These are phyloP conservation scores for Pseudopediastrum boryanum DNA, from an alignment of 139 green algal genomes.

Conservation along the genomic window DNA sequence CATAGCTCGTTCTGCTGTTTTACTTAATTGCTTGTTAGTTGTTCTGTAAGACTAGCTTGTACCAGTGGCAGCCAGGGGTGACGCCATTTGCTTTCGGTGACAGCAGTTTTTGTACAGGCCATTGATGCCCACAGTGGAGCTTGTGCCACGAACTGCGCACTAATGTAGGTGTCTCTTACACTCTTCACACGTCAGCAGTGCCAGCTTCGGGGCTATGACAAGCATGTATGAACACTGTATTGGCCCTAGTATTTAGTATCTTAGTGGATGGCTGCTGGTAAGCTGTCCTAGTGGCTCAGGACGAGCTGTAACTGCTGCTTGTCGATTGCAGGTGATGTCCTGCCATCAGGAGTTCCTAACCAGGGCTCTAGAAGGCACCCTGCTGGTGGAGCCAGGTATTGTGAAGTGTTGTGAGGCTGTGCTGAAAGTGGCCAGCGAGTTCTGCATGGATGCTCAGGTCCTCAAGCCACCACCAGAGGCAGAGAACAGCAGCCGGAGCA, in stretches of 20 bases:
- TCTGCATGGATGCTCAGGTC: no score
- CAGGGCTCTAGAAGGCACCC: slow-evolving; percentile 58
- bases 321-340: slow-evolving; percentile 56
- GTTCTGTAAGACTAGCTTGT: no score
- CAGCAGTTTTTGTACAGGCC: neutral
- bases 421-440: no score
- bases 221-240: neutral
- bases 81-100: neutral
- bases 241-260: neutral
- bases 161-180: neutral
- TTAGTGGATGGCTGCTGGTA: neutral
- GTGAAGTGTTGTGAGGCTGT: no score
- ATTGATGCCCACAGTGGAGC: no score
- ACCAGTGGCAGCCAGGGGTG: neutral
- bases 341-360: slow-evolving; percentile 71
- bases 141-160: no score
- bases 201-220: neutral
- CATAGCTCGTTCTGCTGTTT: no score
- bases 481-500: no score
- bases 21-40: neutral
- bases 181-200: neutral
- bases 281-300: neutral
- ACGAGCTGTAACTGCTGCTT: no score
- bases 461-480: no score
- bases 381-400: slow-evolving; percentile 49